These are phyloP conservation scores for Ophiostoma ips DNA, from an alignment of 2,329 filamentous ascomycete species.

Conservation along the genomic window DNA sequence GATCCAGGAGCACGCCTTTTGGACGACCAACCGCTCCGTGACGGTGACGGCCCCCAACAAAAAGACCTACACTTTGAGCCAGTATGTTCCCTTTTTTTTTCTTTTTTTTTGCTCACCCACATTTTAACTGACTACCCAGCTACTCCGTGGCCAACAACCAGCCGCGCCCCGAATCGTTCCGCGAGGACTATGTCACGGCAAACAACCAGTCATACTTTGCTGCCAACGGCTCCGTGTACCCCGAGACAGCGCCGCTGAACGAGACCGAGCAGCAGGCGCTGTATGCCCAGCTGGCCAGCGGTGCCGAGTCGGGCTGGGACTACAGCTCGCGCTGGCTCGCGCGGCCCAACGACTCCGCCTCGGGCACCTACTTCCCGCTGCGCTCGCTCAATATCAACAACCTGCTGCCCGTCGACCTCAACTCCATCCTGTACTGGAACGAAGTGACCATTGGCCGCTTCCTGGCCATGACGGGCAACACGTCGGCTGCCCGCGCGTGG, in stretches of 20 bases:
- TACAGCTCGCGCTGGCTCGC: constrained; percentile 46
- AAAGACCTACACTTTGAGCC: constrained; percentile 40
- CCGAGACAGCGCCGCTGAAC: constrained; percentile 34
- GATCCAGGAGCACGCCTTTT: constrained; percentile 51
- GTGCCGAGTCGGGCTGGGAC: constrained; percentile 54
- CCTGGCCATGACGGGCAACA: constrained; percentile 36
- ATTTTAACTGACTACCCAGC: constrained; percentile 20
- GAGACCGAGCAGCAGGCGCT: constrained; percentile 36
- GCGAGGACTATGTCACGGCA: constrained; percentile 52
- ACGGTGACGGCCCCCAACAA: constrained; percentile 30
- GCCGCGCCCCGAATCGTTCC: constrained; percentile 53
- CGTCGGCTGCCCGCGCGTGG: constrained; percentile 33
- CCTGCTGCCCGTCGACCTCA: constrained; percentile 50
- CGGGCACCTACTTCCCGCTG: constrained; percentile 50
- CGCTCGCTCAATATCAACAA: constrained; percentile 46
- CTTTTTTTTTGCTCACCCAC: not conserved
- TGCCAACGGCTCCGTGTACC: constrained; percentile 42
- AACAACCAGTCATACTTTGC: constrained; percentile 51
- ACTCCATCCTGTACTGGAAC: constrained; percentile 54
- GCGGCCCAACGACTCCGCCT: constrained; percentile 41
- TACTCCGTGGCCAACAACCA: constrained; percentile 50
- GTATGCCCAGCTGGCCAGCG: constrained; percentile 49
- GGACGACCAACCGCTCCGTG: constrained; percentile 45
- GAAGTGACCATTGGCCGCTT: constrained; percentile 46
- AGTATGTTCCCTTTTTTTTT: constrained; percentile 23